These are phyloP conservation scores for Tolypocladium tropicale DNA, from an alignment of 2,329 filamentous ascomycete genomes.

Conservation along the genomic window DNA sequence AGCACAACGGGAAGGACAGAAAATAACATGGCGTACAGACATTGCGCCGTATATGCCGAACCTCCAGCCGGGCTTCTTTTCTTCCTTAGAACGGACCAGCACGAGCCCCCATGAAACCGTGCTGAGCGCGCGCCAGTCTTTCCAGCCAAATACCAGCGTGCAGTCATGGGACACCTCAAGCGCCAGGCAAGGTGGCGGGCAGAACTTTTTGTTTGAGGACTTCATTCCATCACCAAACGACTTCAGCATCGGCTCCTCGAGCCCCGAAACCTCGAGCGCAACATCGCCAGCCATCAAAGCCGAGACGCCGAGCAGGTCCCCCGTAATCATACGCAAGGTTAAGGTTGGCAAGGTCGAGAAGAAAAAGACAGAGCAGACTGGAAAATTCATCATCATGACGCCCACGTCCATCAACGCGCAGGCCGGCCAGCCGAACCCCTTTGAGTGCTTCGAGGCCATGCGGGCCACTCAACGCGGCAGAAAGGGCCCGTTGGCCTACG, in stretches of 20 bases:
- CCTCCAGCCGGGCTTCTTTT: conserved; percentile 21
- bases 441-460: conserved; percentile 44
- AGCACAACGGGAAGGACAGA: not conserved
- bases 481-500: conserved; percentile 43
- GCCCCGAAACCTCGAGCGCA: conserved; percentile 18
- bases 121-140: conserved; percentile 26
- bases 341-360: conserved; percentile 35
- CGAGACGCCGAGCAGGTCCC: conserved; percentile 16
- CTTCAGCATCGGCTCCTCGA: conserved; percentile 6
- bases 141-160: conserved; percentile 22
- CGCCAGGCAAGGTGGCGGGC: conserved; percentile 17
- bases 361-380: conserved; percentile 27
- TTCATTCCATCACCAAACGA: conserved; percentile 21
- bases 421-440: conserved; percentile 38
- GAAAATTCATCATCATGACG: conserved; percentile 46
- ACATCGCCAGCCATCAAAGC: conserved; percentile 17
- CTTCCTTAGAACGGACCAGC: conserved; percentile 12
- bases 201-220: conserved; percentile 28
- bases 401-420: conserved; percentile 42
- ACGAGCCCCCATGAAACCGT: conserved; percentile 10
- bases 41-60: conserved; percentile 18
- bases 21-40: conserved; percentile 10
- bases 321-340: conserved; percentile 30
- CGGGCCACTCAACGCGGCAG: conserved; percentile 42
- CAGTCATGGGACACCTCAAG: conserved; percentile 32